Base-by-base conservation (phyloP, 2,329 filamentous ascomycete species). In the Fonsecaea monophora region DNA sequence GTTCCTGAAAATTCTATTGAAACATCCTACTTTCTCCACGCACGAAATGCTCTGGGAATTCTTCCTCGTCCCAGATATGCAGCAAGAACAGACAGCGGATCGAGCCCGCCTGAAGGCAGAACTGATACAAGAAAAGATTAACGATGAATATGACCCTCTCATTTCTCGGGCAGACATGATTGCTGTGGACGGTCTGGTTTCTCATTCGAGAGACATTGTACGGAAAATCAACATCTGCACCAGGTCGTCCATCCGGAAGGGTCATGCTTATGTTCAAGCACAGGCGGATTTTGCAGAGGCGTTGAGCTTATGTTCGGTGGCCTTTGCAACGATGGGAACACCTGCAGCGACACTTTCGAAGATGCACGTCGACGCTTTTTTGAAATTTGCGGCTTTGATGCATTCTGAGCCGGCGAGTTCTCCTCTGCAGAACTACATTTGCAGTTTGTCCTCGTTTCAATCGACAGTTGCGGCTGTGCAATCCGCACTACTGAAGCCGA, bases 1-100 rank as follows among this genome's bases (percentile, higher is more conserved):
- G 72, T 97, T 98, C 74, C 81, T 99, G 72, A 92, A 92, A 71
- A 92, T 93, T 18, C 85, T 99, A 70, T 84, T 99, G 32, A 85
- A 87, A 8, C 95, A 99, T 75, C 91, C 94, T 3, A 98, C 95
- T 0, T 97, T 99, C 76, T 87, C 92, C 0, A 97, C 92, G 0
- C 96, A 99, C 75, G 95, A 99, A 80, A 92, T 98, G 86, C 85
- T 99, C 1, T 99, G 95, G 96, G 95, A 99, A 74, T 99, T 99
- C 80, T 97, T 99, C 79, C 85, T 99, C 0, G 94, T 99, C 12
- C 95, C 95, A 1, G 95, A 99, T 72, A 87, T 99, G 58, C 92
- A 97, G 76, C 86, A 92, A 0, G 89, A 92, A 21, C 92, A 94
- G 87, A 94, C 98, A 85, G 90, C 92, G 61, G 90, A 96, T 77